These are phyloP conservation scores for Fomes fomentarius DNA, from an alignment of 1,284 basidiomycete species.

Conservation along the genomic window DNA sequence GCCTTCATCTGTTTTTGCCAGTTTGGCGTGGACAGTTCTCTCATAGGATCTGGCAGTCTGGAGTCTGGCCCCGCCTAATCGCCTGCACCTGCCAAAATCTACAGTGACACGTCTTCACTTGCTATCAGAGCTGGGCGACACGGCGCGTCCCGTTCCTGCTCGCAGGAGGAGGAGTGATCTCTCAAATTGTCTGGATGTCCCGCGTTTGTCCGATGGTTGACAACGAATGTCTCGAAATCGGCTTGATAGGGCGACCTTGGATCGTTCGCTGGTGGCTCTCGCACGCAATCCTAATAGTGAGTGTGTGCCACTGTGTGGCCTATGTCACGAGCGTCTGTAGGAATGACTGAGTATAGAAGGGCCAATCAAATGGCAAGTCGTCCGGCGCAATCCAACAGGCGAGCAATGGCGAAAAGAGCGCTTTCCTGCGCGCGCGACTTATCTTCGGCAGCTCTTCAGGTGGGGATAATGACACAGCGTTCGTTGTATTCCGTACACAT, in stretches of 20 bases:
- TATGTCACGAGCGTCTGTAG: neutral
- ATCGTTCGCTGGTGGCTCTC: neutral
- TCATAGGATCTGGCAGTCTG: neutral
- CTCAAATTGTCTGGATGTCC: conserved; percentile 20
- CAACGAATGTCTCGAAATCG: neutral
- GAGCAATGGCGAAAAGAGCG: conserved; percentile 26
- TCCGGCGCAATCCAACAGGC: no score
- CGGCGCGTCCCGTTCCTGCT: neutral
- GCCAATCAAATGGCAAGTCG: conserved; percentile 22
- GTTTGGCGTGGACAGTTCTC: neutral
- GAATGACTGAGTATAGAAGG: neutral
- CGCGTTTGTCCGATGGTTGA: conserved; percentile 16
- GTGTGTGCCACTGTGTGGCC: no score
- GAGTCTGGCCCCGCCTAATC: neutral
- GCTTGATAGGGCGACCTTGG: neutral
- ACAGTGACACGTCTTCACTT: neutral
- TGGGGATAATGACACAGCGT: conserved; percentile 4
- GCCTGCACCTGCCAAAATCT: neutral
- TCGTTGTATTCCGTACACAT: conserved; percentile 20
- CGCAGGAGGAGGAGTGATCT: neutral
- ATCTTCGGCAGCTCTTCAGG: conserved; percentile 25
- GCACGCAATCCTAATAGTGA: neutral
- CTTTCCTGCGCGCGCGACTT: conserved; percentile 18
- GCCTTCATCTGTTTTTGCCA: neutral
- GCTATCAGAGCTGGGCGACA: neutral